A percentile compares a stretch with the other conserved stretches of the same genome.
phyloP scores from a whole-genome alignment of 805 yeast species.

The Kregervanrija delftensis region DNA sequence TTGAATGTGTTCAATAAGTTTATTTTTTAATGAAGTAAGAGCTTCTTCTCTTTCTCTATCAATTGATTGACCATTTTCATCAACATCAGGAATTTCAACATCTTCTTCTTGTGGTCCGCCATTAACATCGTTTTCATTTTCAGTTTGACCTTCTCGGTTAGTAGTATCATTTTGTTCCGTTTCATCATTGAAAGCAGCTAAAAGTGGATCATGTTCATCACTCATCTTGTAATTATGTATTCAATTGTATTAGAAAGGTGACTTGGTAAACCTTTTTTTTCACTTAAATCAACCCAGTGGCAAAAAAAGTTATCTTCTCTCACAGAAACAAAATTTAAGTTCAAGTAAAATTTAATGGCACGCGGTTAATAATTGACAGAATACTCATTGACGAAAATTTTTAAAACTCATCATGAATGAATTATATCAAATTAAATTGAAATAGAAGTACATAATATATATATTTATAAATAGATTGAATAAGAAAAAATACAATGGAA shows the following conservation, averaged over 20 bases:
- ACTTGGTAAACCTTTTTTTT: too few species aligned
- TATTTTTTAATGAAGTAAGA: constrained; percentile 69
- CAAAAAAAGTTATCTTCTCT: too few species aligned
- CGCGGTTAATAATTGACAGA: too few species aligned
- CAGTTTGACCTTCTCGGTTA: constrained; percentile 3
- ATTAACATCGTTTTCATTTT: constrained; percentile 2
- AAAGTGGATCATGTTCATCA: constrained; percentile 65
- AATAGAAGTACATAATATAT: too few species aligned
- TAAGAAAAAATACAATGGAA: constrained; percentile 49
- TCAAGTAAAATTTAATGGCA: not conserved
- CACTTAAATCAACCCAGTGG: too few species aligned
- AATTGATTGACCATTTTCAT: constrained; percentile 9
- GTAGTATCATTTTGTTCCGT: constrained; percentile 5
- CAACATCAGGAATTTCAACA: constrained; percentile 7
- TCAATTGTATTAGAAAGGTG: too few species aligned
- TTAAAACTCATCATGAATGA: too few species aligned
- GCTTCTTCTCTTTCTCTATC: constrained; percentile 56
- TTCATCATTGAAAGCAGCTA: constrained; percentile 53
- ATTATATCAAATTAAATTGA: too few species aligned
- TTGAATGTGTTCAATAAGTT: constrained; percentile 85
- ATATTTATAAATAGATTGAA: too few species aligned
- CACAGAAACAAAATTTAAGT: too few species aligned
- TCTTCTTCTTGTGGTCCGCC: constrained; percentile 2
- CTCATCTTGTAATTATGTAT: constrained; percentile 17
- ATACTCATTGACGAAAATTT: too few species aligned